Percentiles rank a stretch among this genome's conserved stretches.
phyloP scores from a whole-genome alignment of 2,329 filamentous ascomycete genomes.

The Diplodia scrobiculata region DNA sequence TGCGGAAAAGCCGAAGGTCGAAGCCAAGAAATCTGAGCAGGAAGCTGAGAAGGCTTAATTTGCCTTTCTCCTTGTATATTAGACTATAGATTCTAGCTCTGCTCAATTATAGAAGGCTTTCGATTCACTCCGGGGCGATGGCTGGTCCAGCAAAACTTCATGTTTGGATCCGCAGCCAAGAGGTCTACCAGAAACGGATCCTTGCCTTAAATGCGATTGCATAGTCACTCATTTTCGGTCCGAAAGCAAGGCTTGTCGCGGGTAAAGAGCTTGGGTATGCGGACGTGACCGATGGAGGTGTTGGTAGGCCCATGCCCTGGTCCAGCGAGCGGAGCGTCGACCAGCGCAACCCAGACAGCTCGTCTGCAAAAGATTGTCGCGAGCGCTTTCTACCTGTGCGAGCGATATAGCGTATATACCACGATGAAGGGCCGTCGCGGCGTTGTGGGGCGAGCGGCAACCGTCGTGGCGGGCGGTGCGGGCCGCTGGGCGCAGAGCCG shows the following conservation, averaged over 20 bases:
- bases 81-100: conserved; percentile 25
- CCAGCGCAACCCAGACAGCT: no score
- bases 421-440: background rate
- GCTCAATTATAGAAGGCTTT: conserved; percentile 27
- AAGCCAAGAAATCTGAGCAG: conserved; percentile 29
- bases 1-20: conserved; percentile 20
- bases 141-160: background rate
- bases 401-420: no score
- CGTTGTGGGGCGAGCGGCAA: background rate
- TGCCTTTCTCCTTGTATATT: conserved; percentile 22
- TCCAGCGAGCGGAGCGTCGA: no score
- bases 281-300: no score
- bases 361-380: no score
- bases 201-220: no score
- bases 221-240: no score
- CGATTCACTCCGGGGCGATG: background rate
- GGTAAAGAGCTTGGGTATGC: no score
- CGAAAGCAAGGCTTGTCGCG: no score
- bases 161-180: background rate
- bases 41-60: conserved; percentile 28
- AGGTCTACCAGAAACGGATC: no score
- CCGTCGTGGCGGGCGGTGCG: background rate
- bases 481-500: conserved; percentile 1
- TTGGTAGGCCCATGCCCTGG: no score
- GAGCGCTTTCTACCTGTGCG: no score